These are phyloP conservation scores for Spiraea crenata DNA, from an alignment of 331 rosid genomes.

Conservation along the genomic window DNA sequence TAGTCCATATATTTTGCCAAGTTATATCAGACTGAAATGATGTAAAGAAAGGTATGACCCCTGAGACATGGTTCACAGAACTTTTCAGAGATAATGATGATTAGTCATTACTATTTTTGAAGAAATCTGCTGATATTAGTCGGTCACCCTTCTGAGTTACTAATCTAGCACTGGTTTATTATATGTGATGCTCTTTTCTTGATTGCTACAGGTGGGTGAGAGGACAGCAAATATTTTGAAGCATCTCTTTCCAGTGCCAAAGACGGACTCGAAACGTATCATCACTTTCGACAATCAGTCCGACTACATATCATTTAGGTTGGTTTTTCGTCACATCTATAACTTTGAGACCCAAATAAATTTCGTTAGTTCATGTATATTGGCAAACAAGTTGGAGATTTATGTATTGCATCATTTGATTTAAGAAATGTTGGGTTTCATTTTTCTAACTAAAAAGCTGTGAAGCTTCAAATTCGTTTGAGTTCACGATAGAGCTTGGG, in stretches of 20 bases:
- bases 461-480: too few relatives aligned
- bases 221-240: constrained; percentile 78
- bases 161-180: neutral
- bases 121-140: neutral
- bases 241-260: constrained; percentile 88
- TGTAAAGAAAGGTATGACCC: neutral
- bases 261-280: constrained; percentile 84
- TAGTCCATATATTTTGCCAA: neutral
- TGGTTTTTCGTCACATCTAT: constrained; percentile 19
- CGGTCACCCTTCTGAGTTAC: neutral
- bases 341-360: neutral
- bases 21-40: neutral
- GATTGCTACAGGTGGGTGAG: constrained; percentile 64
- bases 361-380: neutral
- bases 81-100: neutral
- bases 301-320: constrained; percentile 90
- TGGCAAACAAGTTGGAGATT: too few relatives aligned
- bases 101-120: neutral
- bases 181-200: constrained; percentile 19
- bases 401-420: too few relatives aligned
- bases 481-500: too few relatives aligned
- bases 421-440: too few relatives aligned
- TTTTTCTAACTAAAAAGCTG: too few relatives aligned
- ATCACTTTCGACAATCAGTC: constrained; percentile 75
- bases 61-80: neutral